Percentiles rank a stretch among this genome's conserved stretches.
phyloP scores from a whole-genome alignment of 2,329 filamentous ascomycete species.

The Fulvia fulva region DNA sequence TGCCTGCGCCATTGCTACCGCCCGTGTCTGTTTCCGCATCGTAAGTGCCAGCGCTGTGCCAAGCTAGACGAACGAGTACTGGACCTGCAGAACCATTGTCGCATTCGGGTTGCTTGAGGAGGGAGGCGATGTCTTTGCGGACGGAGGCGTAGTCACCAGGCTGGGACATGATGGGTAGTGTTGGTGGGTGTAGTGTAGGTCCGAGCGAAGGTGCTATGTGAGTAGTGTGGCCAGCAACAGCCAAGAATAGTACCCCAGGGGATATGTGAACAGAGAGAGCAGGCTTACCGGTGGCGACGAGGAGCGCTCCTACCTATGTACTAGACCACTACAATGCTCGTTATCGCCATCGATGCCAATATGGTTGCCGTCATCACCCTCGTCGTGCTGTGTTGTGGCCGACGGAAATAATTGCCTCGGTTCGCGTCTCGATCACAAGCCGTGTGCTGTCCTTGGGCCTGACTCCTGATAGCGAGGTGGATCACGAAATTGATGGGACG shows the following conservation, averaged over 20 bases:
- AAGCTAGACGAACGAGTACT: slow-evolving; percentile 61
- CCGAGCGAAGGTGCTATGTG: too few species aligned
- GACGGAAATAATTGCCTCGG: neutral
- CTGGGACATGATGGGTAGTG: slow-evolving; percentile 15
- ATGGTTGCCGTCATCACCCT: neutral
- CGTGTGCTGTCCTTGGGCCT: neutral
- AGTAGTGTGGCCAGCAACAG: neutral
- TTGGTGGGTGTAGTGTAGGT: too few species aligned
- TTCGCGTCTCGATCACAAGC: neutral
- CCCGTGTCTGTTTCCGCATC: slow-evolving; percentile 57
- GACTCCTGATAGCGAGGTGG: neutral
- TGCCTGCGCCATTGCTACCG: slow-evolving; percentile 61
- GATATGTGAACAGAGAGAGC: neutral
- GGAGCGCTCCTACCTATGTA: neutral
- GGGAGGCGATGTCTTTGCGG: slow-evolving; percentile 41
- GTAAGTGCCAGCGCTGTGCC: slow-evolving; percentile 64
- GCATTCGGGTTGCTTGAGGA: slow-evolving; percentile 51
- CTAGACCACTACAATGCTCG: neutral
- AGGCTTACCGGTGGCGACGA: neutral
- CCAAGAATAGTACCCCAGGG: neutral
- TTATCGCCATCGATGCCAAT: neutral
- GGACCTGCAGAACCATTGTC: slow-evolving; percentile 63
- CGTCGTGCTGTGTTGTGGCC: neutral
- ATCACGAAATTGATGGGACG: neutral
- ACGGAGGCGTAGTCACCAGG: slow-evolving; percentile 43